Evolutionary conservation across 805 yeast genomes (phyloP), one percentile per base, ranked within the genome.

Genomic region (Saccharomycopsis olivae): DNA sequence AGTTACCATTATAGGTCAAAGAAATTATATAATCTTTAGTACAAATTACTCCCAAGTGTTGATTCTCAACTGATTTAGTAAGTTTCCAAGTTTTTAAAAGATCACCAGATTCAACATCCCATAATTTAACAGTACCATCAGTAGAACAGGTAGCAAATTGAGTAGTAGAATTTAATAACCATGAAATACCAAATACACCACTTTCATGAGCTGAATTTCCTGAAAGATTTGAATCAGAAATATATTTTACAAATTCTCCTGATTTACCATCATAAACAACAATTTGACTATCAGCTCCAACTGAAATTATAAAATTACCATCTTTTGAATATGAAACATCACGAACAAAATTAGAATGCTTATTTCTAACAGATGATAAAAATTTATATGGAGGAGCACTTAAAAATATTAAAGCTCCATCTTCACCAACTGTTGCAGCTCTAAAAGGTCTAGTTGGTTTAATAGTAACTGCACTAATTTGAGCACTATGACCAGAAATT

Each of bases 351-450:
- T 83, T 86, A 14, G 74, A 63, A 58, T 89, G 96, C 49, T 76
- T 65, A 4, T 77, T 80, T 50, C 94, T 69, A 35, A 76, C 73
- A 52, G 88, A 75, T 33, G 73, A 68, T 32, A 72, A 67, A 54
- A 89, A 92, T 56, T 84, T 84, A 68, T 88, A 92, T 0, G 98
- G 98, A 3, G 96, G 96, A 1, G 97, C 97, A 39, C 77, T 76
- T 54, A 72, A 76, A 54, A 87, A 87, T 2, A 88, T 94, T 48
- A 88, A 59, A 1, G 84, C 79, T 39, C 78, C 75, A 56, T 92
- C 97, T 54, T 88, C 96, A 29, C 94, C 74, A 6, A 81, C 96
- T 2, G 97, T 87, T 4, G 82, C 94, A 0, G 95, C 95, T 42
- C 95, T 68, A 64, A 82, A 85, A 8, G 98, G 98, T 59, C 98